Percentiles rank a stretch among this genome's conserved stretches.
Conservation (phyloP, 306 rosid species). For the Acacia acuminata region DNA sequence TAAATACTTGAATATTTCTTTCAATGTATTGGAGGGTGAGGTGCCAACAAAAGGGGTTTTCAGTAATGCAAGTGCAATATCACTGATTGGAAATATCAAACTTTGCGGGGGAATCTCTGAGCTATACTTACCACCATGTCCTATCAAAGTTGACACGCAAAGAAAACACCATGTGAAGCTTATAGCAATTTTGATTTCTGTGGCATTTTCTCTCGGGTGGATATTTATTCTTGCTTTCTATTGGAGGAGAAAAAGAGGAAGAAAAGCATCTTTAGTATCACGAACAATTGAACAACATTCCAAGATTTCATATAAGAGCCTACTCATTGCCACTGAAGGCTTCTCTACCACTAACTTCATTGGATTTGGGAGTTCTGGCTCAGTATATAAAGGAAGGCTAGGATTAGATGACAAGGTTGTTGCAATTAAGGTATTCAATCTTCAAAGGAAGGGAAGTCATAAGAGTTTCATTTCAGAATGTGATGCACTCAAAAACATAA, state of each 20-base stretch:
- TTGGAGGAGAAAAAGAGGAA: not conserved
- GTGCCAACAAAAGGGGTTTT: not conserved
- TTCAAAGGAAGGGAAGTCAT: not conserved
- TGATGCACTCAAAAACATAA: conserved; percentile 17
- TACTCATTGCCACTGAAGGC: not conserved
- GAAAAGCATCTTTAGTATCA: not conserved
- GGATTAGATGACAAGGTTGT: not conserved
- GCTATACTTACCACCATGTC: not conserved
- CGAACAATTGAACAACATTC: not conserved
- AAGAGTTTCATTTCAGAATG: not conserved
- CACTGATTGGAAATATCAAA: not conserved
- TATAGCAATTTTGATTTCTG: not conserved
- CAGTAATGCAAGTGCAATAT: not conserved
- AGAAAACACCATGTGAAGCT: not conserved
- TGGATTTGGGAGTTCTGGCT: not conserved
- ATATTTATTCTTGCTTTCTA: not conserved
- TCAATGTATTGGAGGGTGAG: not conserved
- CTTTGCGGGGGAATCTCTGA: not conserved
- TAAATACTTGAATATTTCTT: not conserved
- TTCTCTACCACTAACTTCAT: not conserved
- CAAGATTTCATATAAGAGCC: not conserved
- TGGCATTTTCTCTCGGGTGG: not conserved
- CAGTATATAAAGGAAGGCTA: not conserved
- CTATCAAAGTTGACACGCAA: not conserved
- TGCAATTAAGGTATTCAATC: not conserved